Evolutionary conservation across 2,329 filamentous ascomycete species (phyloP), one percentile per base, ranked within the genome.

Genomic region (Sclerotinia subarctica): DNA sequence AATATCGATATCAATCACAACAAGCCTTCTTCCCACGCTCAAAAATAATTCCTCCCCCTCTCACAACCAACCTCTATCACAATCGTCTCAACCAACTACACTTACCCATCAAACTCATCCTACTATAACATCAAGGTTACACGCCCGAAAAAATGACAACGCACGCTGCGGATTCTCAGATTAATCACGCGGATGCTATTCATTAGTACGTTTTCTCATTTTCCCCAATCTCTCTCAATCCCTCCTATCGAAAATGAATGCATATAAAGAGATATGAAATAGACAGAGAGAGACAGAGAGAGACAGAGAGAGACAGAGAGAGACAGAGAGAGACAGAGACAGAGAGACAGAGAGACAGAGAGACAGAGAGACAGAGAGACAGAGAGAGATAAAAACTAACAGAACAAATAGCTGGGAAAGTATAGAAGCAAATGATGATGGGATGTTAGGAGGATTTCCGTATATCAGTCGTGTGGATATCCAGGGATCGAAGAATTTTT

Each of bases 401-500:
- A 64, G 11, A 3, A n/a, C 2, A n/a, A 8, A 13, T 10, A 66
- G 64, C 13, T 87, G 84, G 85, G 80, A 81, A 70, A 75, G 76
- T 49, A 81, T 85, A 68, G 79, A 82, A 49, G 80, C 84, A 15
- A 83, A 84, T 69, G 83, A 86, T 71, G 85, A 90, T 73, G 92
- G 92, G 75, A 94, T 95, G 89, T 88, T 96, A 1, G 93, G 92
- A 70, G 91, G 85, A 68, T 94, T 78, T 81, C 86, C 86, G 1
- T 83, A 88, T 77, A 84, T 91, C 75, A 90, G 87, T 46, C 85
- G 86, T 70, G 84, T 90, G 69, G 92, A 94, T 77, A 82, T 94
- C 10, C 86, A 88, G 73, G 89, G 89, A 53, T 91, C 88, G 0
- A 83, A 85, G 46, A 88, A 84, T 64, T 93, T 94, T 77, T 78